Evolutionary conservation across 2,329 filamentous ascomycete species (phyloP), one percentile per base, ranked within the genome.

Genomic region (Dactylellina haptotyla): DNA sequence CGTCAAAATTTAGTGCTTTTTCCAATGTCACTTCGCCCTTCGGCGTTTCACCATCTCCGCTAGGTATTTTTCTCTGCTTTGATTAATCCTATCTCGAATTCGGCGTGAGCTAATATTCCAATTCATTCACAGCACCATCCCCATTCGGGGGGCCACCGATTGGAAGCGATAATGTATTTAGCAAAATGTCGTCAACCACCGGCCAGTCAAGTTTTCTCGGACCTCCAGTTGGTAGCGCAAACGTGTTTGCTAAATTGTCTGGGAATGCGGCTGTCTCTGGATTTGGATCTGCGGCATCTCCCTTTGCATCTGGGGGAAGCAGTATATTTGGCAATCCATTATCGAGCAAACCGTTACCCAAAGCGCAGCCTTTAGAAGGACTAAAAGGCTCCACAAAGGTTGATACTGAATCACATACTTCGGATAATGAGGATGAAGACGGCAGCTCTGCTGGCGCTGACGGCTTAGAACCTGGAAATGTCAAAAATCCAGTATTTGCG

Each of bases 211-310:
- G 45, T 4, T 73, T 73, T 37, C 26, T 61, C 20, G 46, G 20
- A 1, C 59, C 69, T 34, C 54, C 69, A 14, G 14, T 39, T 30
- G 56, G 64, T 20, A 53, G 54, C 12, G 53, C 53, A 9, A 73
- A 73, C 51, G 69, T 73, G 20, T 73, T 73, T 20, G 69, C 69
- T 5, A 59, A 54, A 43, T 61, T 73, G 69, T 73, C 69, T 43
- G 69, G 69, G 4, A 57, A 43, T 20, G 57, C 43, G 12, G 23
- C 39, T 9, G 23, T 45, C 2, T 61, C 69, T 3, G 61, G 61
- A 0, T 73, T 73, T 45, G 69, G 69, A 20, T 28, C 43, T n/a
- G 23, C 56, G n/a, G n/a, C 61, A 4, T 54, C 67, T 8, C 51
- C 67, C 5, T 59, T 73, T 54, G 54, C 69, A 6, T 59, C 66